phyloP scores from a whole-genome alignment of 1,139 yeast genomes.

The Casaregolazyma suthepensis region DNA sequence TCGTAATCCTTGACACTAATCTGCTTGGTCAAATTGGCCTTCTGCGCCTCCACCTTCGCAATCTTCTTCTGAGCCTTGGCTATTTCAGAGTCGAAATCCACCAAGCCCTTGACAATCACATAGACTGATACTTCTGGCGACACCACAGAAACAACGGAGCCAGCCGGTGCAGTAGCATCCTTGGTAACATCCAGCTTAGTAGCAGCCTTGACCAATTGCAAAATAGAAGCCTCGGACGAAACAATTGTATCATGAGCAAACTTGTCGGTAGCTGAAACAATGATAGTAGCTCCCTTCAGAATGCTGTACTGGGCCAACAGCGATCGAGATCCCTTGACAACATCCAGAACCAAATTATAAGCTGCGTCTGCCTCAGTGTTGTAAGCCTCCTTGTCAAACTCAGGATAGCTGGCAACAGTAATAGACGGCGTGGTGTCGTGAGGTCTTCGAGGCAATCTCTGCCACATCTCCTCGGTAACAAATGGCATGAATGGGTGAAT shows the following conservation, averaged over 20 bases:
- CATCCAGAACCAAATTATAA: constrained; percentile 76
- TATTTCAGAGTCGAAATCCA: constrained; percentile 88
- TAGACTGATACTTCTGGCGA: constrained; percentile 80
- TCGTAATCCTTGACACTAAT: constrained; percentile 74
- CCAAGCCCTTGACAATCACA: constrained; percentile 87
- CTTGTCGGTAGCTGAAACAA: constrained; percentile 58
- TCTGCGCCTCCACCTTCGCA: constrained; percentile 45
- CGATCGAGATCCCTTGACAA: constrained; percentile 90
- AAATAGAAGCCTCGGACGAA: constrained; percentile 76
- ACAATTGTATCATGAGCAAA: constrained; percentile 48
- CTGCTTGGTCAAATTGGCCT: constrained; percentile 51
- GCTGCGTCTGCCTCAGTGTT: constrained; percentile 61
- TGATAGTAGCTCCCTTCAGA: constrained; percentile 79
- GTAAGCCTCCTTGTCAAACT: constrained; percentile 51
- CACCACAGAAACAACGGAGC: constrained; percentile 82
- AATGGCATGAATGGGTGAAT: constrained; percentile 99
- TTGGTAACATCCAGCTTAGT: constrained; percentile 56
- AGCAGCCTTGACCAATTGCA: constrained; percentile 87
- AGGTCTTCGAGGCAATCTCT: constrained; percentile 86
- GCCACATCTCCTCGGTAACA: constrained; percentile 97
- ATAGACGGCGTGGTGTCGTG: constrained; percentile 67
- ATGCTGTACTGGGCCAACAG: constrained; percentile 84
- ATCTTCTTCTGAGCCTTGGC: constrained; percentile 74
- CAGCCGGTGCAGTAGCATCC: constrained; percentile 59
- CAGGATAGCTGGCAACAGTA: constrained; percentile 74